Evolutionary conservation across 2,329 filamentous ascomycete genomes (phyloP).

Genomic region (Exophiala sideris): DNA sequence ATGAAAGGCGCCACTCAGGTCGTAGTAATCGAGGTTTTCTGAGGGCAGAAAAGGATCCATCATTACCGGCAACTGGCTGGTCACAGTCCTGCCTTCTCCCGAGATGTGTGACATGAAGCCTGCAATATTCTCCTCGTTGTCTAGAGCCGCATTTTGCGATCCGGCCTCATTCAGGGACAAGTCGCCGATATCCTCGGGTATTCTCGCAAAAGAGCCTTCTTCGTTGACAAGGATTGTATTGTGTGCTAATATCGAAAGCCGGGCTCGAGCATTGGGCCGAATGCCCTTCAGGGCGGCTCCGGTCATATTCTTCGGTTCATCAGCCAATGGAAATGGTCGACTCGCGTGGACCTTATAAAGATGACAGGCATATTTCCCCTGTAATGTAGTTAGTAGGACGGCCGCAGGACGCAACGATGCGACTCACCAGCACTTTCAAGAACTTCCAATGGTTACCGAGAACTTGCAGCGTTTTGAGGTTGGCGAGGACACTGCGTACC

Average conservation of each 20-base stretch:
- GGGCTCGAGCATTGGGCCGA: neutral
- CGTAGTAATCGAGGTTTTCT: neutral
- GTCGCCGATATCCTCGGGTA: neutral
- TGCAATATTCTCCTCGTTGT: neutral
- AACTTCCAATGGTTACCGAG: constrained; percentile 1
- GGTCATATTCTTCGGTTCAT: constrained; percentile 1
- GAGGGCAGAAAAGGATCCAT: neutral
- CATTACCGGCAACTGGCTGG: neutral
- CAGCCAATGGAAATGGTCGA: neutral
- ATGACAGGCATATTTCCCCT: neutral
- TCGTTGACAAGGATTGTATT: neutral
- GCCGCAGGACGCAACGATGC: neutral
- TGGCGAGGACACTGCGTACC: neutral
- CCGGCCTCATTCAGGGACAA: neutral
- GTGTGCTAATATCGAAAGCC: neutral
- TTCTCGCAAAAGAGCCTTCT: neutral
- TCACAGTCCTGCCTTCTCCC: neutral
- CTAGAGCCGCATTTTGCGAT: neutral
- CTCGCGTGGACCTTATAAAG: neutral
- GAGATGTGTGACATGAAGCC: neutral
- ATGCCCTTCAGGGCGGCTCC: neutral
- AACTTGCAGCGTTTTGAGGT: neutral
- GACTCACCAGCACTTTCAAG: neutral
- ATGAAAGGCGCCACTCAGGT: neutral
- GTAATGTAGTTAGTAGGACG: neutral